phyloP scores from a whole-genome alignment of 768 basidiomycete genomes.

The Crepidotus variabilis region DNA sequence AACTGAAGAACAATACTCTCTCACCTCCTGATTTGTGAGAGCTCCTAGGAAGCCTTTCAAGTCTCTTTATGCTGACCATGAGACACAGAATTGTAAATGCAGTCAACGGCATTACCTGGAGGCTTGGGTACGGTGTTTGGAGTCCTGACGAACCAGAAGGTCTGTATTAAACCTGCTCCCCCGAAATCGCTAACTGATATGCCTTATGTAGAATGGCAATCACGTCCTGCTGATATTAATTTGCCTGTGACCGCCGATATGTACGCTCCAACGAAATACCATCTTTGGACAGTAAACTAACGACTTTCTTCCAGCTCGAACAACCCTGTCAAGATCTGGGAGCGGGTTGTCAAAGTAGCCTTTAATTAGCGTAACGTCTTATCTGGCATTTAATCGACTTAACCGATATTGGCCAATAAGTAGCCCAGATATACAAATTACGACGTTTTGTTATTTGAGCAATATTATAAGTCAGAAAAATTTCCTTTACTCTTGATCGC shows the following conservation, averaged over 20 bases:
- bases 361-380: neutral
- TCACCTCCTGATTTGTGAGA: constrained; percentile 61
- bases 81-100: constrained; percentile 1
- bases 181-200: neutral
- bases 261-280: constrained; percentile 30
- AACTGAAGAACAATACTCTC: constrained; percentile 49
- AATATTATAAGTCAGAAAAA: no score
- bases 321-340: constrained; percentile 54
- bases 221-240: constrained; percentile 1
- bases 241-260: constrained; percentile 20
- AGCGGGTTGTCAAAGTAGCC: constrained; percentile 32
- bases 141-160: neutral
- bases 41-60: neutral
- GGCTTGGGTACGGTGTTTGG: constrained; percentile 1
- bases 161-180: neutral
- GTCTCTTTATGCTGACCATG: no score
- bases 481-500: no score
- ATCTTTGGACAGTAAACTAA: neutral
- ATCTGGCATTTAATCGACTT: no score
- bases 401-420: no score
- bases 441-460: no score
- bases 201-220: constrained; percentile 3
- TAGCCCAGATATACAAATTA: no score
- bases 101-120: constrained; percentile 4
- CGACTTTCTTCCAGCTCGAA: constrained; percentile 42